Evolutionary conservation across 208 protist species (phyloP).

Genomic region (Leishmania tropica): DNA sequence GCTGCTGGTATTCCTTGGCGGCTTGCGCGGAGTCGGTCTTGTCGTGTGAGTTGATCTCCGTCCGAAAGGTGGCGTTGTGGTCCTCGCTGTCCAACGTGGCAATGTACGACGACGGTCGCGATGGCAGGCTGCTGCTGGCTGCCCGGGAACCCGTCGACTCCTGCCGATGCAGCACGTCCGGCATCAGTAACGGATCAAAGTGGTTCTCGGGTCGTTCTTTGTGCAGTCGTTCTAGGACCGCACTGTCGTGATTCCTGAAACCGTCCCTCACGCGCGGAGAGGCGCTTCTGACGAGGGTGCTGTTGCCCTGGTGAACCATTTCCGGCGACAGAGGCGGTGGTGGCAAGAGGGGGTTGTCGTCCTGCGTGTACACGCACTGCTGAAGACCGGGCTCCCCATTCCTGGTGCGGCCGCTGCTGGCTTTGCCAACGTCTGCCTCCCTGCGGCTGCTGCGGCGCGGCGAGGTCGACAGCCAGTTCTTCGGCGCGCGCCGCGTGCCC

Average conservation of each 20-base stretch:
- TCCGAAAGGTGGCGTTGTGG: constrained; percentile 26
- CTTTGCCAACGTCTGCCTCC: background rate
- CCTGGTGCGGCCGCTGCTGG: background rate
- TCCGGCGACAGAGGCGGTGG: constrained; percentile 10
- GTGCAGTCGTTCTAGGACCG: background rate
- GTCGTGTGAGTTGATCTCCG: constrained; percentile 25
- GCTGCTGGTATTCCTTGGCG: constrained; percentile 58
- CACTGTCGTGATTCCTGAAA: background rate
- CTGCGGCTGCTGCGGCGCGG: constrained; percentile 3
- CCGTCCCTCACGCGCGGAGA: background rate
- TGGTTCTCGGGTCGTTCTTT: constrained; percentile 19
- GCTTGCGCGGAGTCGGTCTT: constrained; percentile 54
- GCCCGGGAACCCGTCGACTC: too few relatives aligned
- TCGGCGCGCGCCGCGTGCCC: background rate
- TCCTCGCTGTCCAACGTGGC: constrained; percentile 7
- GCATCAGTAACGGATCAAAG: constrained; percentile 40
- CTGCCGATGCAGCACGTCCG: background rate
- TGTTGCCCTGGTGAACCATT: constrained; percentile 10
- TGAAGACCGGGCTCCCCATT: background rate
- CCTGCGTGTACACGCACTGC: constrained; percentile 10
- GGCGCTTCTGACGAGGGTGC: background rate
- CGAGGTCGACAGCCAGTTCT: constrained; percentile 9
- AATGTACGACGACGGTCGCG: constrained; percentile 3
- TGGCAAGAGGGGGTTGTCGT: constrained; percentile 23
- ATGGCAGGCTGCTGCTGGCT: background rate